A percentile compares a stretch with the other conserved stretches of the same genome.
Conservation (phyloP, 208 protist genomes). For the Acanthamoeba lenticulata region DNA sequence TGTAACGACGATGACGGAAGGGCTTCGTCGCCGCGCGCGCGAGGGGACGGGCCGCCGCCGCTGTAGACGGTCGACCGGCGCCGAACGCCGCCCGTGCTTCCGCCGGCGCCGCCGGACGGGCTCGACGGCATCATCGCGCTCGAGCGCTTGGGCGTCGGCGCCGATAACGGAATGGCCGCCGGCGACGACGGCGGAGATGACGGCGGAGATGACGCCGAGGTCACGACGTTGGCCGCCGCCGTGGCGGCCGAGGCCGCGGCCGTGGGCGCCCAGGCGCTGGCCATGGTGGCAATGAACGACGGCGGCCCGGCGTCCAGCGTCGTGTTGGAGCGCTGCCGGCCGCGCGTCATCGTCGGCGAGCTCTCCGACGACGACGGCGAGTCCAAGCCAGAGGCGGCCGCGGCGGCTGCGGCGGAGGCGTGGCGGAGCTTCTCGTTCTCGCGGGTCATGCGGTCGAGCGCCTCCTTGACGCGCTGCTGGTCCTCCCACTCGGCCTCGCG, state of each 20-base stretch:
- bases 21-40: not conserved
- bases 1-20: not conserved
- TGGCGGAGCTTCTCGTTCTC: not conserved
- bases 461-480: not conserved
- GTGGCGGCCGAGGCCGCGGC: not conserved
- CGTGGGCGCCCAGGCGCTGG: not conserved
- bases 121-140: not conserved
- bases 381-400: not conserved
- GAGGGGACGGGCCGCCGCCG: too few species aligned
- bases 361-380: not conserved
- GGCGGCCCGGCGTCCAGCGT: not conserved
- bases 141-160: not conserved
- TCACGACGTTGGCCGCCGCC: not conserved
- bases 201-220: too few species aligned
- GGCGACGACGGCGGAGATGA: too few species aligned
- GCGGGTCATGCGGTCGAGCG: not conserved
- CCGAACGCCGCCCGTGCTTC: not conserved
- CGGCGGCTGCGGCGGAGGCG: too few species aligned
- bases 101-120: too few species aligned
- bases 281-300: not conserved
- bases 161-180: too few species aligned
- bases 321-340: not conserved
- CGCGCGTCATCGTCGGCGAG: not conserved
- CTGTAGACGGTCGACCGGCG: not conserved
- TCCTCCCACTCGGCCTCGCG: not conserved